These are phyloP conservation scores for Hypoxylon sp. DNA, from an alignment of 2,329 filamentous ascomycete species.

Conservation along the genomic window DNA sequence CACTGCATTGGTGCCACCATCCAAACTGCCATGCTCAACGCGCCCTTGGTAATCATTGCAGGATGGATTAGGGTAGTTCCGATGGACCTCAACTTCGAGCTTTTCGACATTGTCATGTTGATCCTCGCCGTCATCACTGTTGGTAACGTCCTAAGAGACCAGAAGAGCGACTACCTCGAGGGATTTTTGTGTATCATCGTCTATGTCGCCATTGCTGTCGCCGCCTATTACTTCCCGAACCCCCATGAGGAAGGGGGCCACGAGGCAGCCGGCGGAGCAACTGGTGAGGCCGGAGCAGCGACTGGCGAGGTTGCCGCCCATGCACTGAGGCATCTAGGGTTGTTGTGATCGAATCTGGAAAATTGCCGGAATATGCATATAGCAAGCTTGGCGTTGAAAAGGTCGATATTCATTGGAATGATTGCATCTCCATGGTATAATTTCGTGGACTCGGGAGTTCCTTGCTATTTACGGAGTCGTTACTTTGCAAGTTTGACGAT, in stretches of 20 bases:
- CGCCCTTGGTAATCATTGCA: slow-evolving; percentile 84
- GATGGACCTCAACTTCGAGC: slow-evolving; percentile 87
- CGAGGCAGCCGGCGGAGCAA: slow-evolving; percentile 11
- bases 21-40: slow-evolving; percentile 91
- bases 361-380: slow-evolving; percentile 16
- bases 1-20: slow-evolving; percentile 90
- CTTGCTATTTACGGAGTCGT: slow-evolving; percentile 5
- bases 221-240: slow-evolving; percentile 70
- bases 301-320: slow-evolving; percentile 17
- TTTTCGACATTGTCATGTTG: slow-evolving; percentile 87
- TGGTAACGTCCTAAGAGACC: slow-evolving; percentile 87
- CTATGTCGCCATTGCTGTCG: slow-evolving; percentile 72
- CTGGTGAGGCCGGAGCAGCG: slow-evolving; percentile 13
- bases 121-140: slow-evolving; percentile 89
- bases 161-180: slow-evolving; percentile 92
- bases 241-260: slow-evolving; percentile 70
- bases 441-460: slow-evolving; percentile 22
- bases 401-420: slow-evolving; percentile 24
- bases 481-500: slow-evolving; percentile 26
- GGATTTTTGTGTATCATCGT: slow-evolving; percentile 82
- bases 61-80: slow-evolving; percentile 80
- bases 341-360: slow-evolving; percentile 11
- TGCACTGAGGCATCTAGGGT: slow-evolving; percentile 18
- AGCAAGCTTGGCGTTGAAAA: slow-evolving; percentile 39
- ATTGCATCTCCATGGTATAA: slow-evolving; percentile 26